Evolutionary conservation across 192 early-diverging fungal species (phyloP), one percentile per base, ranked within the genome.

Genomic region (Powellomyces hirtus): DNA sequence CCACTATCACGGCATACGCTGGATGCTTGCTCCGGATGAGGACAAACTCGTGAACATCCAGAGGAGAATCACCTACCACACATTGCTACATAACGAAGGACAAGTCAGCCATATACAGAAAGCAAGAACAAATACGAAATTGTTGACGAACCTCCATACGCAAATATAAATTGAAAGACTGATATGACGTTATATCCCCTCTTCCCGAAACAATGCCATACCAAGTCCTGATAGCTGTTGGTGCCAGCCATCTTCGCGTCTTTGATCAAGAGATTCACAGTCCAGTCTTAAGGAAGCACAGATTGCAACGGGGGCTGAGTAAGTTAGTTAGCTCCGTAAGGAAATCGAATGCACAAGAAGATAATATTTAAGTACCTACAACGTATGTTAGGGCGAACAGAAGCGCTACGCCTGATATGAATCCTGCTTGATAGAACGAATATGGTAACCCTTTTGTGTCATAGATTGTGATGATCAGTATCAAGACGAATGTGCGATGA

Each of bases 81-180:
- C 38, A 65, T 60, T 72, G 68, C 78, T 84, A 14, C 46, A 49
- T 6, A 2, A 49, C 40, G 40, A 18, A 11, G 40, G 40, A 11
- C 10, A 42, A 42, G 40, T 18, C 40, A 42, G 18, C 40, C 18
- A 42, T 42, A 8, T 18, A 18, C 8, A 42, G 18, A 13, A 13
- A 18, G 10, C 40, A 42, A 42, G 8, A 42, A 18, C 18, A 42
- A 42, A 13, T 42, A 42, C 18, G 8, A 18, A 42, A 8, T 42
- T 42, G 8, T 24, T 10, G 26, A 59, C 30, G 3, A 8, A 80
- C 92, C 94, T 63, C 94, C 94, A 81, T 93, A 95, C 0, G 94
- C 94, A 84, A 97, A 94, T 6, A 90, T 81, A 62, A 95, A 94
- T 72, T 95, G 94, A 74, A 95, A 97, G 40, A 94, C 72, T 4